A percentile compares a stretch with the other conserved stretches of the same genome.
These are phyloP conservation scores for Geranomyces variabilis DNA, from an alignment of 192 early-diverging fungal genomes.

Conservation along the genomic window DNA sequence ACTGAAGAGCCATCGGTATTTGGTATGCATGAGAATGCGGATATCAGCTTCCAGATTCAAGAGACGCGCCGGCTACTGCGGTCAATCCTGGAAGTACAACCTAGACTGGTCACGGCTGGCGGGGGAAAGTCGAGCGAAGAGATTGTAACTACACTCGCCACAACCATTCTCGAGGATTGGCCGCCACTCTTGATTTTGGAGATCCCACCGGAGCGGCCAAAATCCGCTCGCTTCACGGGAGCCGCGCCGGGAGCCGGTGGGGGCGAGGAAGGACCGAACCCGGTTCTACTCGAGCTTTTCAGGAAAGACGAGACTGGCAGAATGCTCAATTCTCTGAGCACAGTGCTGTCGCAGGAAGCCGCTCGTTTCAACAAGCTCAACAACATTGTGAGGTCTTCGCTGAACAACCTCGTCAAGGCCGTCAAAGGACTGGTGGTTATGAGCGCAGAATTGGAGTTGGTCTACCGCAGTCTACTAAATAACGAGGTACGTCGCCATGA, in stretches of 20 bases:
- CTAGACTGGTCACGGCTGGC: constrained; percentile 45
- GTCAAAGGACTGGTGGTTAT: constrained; percentile 66
- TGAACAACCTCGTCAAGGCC: constrained; percentile 56
- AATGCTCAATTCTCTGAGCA: constrained; percentile 62
- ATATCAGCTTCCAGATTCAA: constrained; percentile 67
- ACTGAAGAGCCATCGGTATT: constrained; percentile 66
- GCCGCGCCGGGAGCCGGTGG: constrained; percentile 4
- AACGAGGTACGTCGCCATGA: constrained; percentile 49
- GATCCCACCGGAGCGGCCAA: constrained; percentile 34
- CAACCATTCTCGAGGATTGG: constrained; percentile 54
- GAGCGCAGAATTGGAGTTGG: constrained; percentile 60
- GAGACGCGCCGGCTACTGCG: constrained; percentile 55
- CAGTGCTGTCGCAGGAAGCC: constrained; percentile 57
- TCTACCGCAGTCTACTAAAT: constrained; percentile 59
- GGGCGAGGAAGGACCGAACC: constrained; percentile 16
- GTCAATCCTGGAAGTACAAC: constrained; percentile 65
- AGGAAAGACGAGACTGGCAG: constrained; percentile 53
- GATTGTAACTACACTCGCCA: constrained; percentile 51
- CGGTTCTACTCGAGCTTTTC: constrained; percentile 51
- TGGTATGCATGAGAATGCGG: constrained; percentile 71
- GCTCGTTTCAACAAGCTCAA: constrained; percentile 60
- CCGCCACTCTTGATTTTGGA: constrained; percentile 53
- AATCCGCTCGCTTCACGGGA: constrained; percentile 16
- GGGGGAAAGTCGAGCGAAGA: constrained; percentile 58
- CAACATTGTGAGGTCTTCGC: constrained; percentile 44